phyloP scores from a whole-genome alignment of 106 monocot genomes.

The Cymbidium sinense region DNA sequence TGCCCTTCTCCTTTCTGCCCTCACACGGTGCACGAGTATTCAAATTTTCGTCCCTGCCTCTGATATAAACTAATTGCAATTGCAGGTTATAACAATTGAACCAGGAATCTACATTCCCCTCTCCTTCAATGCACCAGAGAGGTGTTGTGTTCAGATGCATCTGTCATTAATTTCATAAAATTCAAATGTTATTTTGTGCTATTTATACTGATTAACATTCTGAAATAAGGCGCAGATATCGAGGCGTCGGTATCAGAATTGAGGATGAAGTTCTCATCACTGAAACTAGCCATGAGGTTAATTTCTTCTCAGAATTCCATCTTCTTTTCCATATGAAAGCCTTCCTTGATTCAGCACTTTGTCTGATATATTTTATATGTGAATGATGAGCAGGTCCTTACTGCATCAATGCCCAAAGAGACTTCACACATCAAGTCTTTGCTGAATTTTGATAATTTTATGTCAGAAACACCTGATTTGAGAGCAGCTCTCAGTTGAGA shows the following conservation, averaged over 20 bases:
- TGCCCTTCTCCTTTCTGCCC: no score
- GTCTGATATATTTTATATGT: background rate
- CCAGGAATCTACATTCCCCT: constrained; percentile 80
- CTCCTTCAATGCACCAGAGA: constrained; percentile 49
- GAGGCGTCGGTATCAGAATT: constrained; percentile 81
- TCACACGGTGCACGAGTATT: no score
- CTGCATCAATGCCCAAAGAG: constrained; percentile 74
- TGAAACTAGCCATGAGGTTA: constrained; percentile 84
- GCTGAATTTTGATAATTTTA: constrained; percentile 20
- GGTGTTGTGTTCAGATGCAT: constrained; percentile 28
- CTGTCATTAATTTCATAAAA: background rate
- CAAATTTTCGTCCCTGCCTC: no score
- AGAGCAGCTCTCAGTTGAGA: constrained; percentile 15
- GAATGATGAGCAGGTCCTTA: constrained; percentile 43
- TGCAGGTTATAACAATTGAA: constrained; percentile 93
- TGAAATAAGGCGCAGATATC: constrained; percentile 36
- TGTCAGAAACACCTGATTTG: constrained; percentile 7
- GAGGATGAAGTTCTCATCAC: constrained; percentile 98
- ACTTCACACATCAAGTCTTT: constrained; percentile 48
- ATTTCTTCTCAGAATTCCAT: background rate
- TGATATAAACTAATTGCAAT: background rate
- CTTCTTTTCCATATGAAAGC: background rate
- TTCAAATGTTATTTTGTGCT: background rate
- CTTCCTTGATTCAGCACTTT: background rate
- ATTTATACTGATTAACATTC: background rate